These are phyloP conservation scores for Tritrichomonas musculus DNA, from an alignment of 208 protist species.

Conservation along the genomic window DNA sequence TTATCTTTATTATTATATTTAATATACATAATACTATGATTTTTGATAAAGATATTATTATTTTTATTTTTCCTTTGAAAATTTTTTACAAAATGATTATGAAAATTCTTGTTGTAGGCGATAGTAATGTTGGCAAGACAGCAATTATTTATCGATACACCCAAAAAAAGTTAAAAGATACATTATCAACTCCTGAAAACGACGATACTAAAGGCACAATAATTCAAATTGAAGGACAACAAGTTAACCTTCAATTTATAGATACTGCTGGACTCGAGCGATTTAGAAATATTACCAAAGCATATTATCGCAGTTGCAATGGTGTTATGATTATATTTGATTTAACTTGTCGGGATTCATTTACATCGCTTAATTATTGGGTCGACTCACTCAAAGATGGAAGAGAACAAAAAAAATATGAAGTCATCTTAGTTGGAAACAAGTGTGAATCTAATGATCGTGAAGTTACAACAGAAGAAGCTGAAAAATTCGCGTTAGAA, in stretches of 20 bases:
- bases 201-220: background rate
- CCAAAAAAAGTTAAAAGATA: no score
- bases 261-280: slow-evolving; percentile 26
- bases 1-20: no score
- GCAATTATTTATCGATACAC: background rate
- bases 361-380: background rate
- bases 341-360: background rate
- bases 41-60: no score
- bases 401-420: no score
- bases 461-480: slow-evolving; percentile 45
- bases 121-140: background rate
- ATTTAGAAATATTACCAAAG: background rate
- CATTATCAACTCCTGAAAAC: background rate
- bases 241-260: background rate
- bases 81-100: no score
- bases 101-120: background rate
- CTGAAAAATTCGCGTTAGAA: background rate
- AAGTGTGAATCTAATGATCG: background rate
- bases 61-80: no score
- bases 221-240: background rate
- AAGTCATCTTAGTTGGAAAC: background rate
- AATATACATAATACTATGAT: no score
- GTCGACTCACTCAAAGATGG: background rate
- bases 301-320: background rate
- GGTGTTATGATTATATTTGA: background rate